phyloP scores from a whole-genome alignment of 352 stramenopile genomes.

The Hyphochytrium catenoides region DNA sequence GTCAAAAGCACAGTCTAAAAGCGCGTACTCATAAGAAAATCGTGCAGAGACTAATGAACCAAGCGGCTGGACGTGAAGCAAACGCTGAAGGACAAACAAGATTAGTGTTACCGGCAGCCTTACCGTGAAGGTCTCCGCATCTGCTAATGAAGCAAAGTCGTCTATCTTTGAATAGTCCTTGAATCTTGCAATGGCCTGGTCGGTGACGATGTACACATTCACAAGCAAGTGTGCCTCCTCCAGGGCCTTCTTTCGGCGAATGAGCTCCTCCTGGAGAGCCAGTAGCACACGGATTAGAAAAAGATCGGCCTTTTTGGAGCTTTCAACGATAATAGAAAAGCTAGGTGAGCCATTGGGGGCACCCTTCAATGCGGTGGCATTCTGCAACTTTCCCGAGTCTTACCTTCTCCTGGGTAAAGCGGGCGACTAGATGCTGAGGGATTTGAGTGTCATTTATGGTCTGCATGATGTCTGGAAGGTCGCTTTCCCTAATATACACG shows the following conservation, averaged over 20 bases:
- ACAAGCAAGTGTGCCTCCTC: conserved; percentile 58
- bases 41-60: not conserved
- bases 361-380: conserved; percentile 25
- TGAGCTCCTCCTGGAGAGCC: conserved; percentile 47
- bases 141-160: conserved; percentile 48
- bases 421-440: too few relatives aligned
- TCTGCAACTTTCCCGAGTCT: conserved; percentile 12
- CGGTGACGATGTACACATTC: conserved; percentile 41
- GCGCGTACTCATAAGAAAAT: conserved; percentile 23
- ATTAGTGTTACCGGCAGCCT: conserved; percentile 12
- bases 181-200: conserved; percentile 29
- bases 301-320: too few relatives aligned
- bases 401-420: too few relatives aligned
- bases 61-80: conserved; percentile 4
- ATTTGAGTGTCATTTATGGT: too few relatives aligned
- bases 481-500: too few relatives aligned
- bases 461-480: too few relatives aligned
- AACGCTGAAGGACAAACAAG: too few relatives aligned
- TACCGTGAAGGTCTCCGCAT: conserved; percentile 18
- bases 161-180: conserved; percentile 39
- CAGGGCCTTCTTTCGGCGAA: conserved; percentile 32
- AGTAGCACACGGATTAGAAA: too few relatives aligned
- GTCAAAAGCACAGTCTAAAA: conserved; percentile 20
- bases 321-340: too few relatives aligned
- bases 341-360: too few relatives aligned